Percentiles rank a stretch among this genome's conserved stretches.
Conservation (phyloP, 352 stramenopile genomes). For the Globisporangium solare region DNA sequence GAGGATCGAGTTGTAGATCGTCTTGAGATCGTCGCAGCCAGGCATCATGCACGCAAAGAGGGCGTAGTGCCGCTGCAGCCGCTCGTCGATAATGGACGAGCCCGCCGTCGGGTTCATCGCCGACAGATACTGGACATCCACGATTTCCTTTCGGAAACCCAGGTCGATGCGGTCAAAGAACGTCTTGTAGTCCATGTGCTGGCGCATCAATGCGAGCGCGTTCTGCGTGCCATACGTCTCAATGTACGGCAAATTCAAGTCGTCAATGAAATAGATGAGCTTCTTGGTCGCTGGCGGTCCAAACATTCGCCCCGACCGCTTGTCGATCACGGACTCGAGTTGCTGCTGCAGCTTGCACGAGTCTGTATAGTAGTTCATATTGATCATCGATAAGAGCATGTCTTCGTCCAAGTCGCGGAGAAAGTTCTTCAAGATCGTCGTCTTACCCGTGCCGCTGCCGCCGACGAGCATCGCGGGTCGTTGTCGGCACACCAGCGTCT, state of each 20-base stretch:
- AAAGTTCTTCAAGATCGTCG: conserved; percentile 96
- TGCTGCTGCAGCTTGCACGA: conserved; percentile 94
- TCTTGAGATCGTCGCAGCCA: conserved; percentile 91
- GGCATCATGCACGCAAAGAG: conserved; percentile 96
- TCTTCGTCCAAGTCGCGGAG: conserved; percentile 87
- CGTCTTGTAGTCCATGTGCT: conserved; percentile 96
- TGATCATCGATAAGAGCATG: conserved; percentile 95
- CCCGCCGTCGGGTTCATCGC: conserved; percentile 97
- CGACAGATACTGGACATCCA: conserved; percentile 95
- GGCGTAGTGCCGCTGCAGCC: conserved; percentile 93
- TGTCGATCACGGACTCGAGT: conserved; percentile 96
- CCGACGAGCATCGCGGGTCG: conserved; percentile 95
- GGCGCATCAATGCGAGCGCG: conserved; percentile 90
- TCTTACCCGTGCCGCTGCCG: conserved; percentile 96
- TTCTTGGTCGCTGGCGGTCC: conserved; percentile 94
- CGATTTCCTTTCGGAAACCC: conserved; percentile 96
- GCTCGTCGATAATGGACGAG: conserved; percentile 97
- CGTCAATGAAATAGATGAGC: conserved; percentile 96
- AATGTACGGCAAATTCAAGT: conserved; percentile 96
- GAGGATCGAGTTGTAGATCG: conserved; percentile 95
- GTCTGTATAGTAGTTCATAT: conserved; percentile 97
- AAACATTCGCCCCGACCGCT: conserved; percentile 93
- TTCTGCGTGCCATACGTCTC: conserved; percentile 98
- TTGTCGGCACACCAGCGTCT: conserved; percentile 92
- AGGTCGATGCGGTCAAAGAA: conserved; percentile 95